Conservation (phyloP, 306 rosid genomes). For the Calophaca sinica region DNA sequence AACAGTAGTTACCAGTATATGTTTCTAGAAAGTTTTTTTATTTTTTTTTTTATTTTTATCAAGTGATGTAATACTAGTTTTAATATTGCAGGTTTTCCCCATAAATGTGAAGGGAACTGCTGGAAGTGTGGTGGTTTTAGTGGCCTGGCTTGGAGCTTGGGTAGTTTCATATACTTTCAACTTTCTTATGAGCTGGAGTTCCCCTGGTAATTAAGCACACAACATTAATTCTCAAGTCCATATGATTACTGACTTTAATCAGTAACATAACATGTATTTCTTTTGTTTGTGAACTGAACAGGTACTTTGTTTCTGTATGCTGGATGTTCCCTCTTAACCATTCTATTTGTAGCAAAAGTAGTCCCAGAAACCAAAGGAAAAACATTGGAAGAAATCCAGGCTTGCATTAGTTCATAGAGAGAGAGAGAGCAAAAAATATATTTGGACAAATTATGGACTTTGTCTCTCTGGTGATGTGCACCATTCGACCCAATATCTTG, state of each 20-base stretch:
- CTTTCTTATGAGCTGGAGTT: conserved; percentile 81
- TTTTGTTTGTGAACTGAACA: conserved; percentile 49
- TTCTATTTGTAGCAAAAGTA: conserved; percentile 72
- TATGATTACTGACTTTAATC: background rate
- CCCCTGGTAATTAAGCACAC: conserved; percentile 62
- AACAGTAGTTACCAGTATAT: no score
- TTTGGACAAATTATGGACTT: background rate
- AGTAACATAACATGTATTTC: conserved; percentile 1
- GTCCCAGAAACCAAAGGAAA: conserved; percentile 96
- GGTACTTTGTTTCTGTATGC: conserved; percentile 79
- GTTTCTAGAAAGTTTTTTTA: no score
- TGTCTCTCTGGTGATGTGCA: no score
- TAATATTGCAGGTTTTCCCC: conserved; percentile 72
- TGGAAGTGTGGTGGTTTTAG: conserved; percentile 82
- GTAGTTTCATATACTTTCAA: conserved; percentile 80
- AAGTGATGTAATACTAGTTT: background rate
- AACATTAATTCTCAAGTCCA: background rate
- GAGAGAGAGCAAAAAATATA: background rate
- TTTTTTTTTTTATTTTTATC: no score
- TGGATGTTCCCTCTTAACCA: conserved; percentile 66
- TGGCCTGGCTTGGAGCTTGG: conserved; percentile 91
- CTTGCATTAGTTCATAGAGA: conserved; percentile 58
- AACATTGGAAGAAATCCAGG: conserved; percentile 90
- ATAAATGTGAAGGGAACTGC: conserved; percentile 80
- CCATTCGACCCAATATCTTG: no score